These are phyloP conservation scores for Naganishia sp. DNA, from an alignment of 1,284 basidiomycete genomes.

Conservation along the genomic window DNA sequence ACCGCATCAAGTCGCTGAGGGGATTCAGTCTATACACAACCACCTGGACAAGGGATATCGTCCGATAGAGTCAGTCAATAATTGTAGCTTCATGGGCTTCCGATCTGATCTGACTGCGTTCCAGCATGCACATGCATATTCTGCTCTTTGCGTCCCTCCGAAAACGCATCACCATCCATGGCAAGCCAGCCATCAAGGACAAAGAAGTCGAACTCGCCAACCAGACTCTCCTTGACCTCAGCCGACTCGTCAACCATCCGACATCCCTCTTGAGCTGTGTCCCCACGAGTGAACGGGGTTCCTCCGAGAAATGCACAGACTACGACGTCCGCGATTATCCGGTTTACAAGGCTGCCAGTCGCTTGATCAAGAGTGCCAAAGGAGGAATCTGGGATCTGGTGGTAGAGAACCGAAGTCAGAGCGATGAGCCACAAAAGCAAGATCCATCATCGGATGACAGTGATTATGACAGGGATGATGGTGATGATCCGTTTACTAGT, in stretches of 20 bases:
- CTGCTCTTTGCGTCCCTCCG: conserved; percentile 11
- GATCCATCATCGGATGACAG: not conserved
- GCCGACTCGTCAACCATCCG: conserved; percentile 11
- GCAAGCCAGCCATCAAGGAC: conserved; percentile 3
- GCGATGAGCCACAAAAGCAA: not conserved
- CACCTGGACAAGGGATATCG: conserved; percentile 21
- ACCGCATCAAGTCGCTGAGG: not conserved
- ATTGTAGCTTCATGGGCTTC: no score
- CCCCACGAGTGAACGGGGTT: conserved; percentile 14
- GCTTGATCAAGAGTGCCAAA: conserved; percentile 1
- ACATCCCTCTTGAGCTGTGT: not conserved
- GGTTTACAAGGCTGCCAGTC: conserved; percentile 6
- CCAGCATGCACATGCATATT: conserved; percentile 22
- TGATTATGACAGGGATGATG: not conserved
- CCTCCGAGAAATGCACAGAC: conserved; percentile 1
- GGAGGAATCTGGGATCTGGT: conserved; percentile 23
- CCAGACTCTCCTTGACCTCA: conserved; percentile 12
- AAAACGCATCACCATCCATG: conserved; percentile 7
- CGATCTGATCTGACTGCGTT: no score
- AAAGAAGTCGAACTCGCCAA: conserved; percentile 15
- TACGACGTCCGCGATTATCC: conserved; percentile 7
- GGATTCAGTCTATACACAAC: conserved; percentile 8
- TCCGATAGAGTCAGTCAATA: conserved; percentile 14
- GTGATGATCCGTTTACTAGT: not conserved
- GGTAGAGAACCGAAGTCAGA: not conserved